Percentiles rank a stretch among this genome's conserved stretches.
Conservation (phyloP, 495 filamentous ascomycete species). For the Friedmanniomyces endolithicus region DNA sequence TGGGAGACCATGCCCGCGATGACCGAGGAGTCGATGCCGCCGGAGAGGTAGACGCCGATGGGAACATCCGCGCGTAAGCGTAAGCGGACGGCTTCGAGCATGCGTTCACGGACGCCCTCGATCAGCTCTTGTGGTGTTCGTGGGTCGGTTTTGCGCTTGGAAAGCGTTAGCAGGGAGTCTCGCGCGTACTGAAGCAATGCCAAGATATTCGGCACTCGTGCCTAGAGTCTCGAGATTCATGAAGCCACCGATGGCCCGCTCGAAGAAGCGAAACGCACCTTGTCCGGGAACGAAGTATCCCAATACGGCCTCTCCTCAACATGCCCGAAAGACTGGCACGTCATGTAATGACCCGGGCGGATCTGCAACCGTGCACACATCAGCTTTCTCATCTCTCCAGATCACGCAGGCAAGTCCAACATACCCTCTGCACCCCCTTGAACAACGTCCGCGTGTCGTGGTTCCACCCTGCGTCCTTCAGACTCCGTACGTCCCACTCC, state of each 20-base stretch:
- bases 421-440: conserved; percentile 34
- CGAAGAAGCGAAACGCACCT: conserved; percentile 22
- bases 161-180: conserved; percentile 1
- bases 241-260: neutral
- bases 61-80: conserved; percentile 43
- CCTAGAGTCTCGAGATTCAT: too few relatives aligned
- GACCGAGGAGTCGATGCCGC: conserved; percentile 42
- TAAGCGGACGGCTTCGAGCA: conserved; percentile 37
- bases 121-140: conserved; percentile 37
- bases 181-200: too few relatives aligned
- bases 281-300: conserved; percentile 38
- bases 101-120: conserved; percentile 31
- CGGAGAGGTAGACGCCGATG: conserved; percentile 40
- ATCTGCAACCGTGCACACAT: neutral
- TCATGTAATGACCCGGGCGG: conserved; percentile 28
- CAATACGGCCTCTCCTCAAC: conserved; percentile 34
- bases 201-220: too few relatives aligned
- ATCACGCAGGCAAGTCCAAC: neutral
- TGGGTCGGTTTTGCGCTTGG: conserved; percentile 20
- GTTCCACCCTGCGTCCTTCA: conserved; percentile 32
- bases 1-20: conserved; percentile 42
- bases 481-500: conserved; percentile 38
- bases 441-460: conserved; percentile 35
- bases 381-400: neutral
- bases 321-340: conserved; percentile 20